These are phyloP conservation scores for Taphrina confusa DNA, from an alignment of 1,139 yeast genomes.

Conservation along the genomic window DNA sequence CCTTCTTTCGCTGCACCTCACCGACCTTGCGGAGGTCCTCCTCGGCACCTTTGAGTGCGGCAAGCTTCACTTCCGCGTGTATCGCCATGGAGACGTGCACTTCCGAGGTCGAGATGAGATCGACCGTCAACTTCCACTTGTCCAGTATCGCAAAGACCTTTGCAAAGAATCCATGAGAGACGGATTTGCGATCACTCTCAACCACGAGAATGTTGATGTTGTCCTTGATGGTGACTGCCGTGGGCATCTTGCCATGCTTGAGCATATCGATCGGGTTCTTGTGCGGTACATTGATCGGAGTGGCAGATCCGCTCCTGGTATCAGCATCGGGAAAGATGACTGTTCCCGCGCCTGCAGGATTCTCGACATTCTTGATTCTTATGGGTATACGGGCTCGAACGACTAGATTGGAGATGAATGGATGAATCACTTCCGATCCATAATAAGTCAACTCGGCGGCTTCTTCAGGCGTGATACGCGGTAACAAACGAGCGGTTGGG, in stretches of 20 bases:
- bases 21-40: constrained; percentile 79
- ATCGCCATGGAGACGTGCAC: constrained; percentile 98
- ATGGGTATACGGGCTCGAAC: constrained; percentile 94
- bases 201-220: constrained; percentile 89
- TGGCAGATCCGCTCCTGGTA: constrained; percentile 78
- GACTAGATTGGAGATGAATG: constrained; percentile 98
- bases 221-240: constrained; percentile 94
- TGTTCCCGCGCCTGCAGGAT: constrained; percentile 88
- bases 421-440: constrained; percentile 97
- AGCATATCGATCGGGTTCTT: constrained; percentile 44
- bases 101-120: constrained; percentile 92
- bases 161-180: constrained; percentile 93
- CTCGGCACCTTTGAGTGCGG: constrained; percentile 53
- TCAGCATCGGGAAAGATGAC: constrained; percentile 88
- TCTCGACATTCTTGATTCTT: constrained; percentile 90
- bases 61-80: constrained; percentile 60
- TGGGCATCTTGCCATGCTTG: constrained; percentile 70
- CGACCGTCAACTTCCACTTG: constrained; percentile 82
- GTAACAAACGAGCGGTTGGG: constrained; percentile 78
- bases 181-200: constrained; percentile 88
- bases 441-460: constrained; percentile 97
- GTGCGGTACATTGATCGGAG: constrained; percentile 71
- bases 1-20: constrained; percentile 79
- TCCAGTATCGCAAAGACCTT: constrained; percentile 84
- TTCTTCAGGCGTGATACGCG: constrained; percentile 94